Conservation (phyloP, 441 rosid species). For the Adansonia gregorii region DNA sequence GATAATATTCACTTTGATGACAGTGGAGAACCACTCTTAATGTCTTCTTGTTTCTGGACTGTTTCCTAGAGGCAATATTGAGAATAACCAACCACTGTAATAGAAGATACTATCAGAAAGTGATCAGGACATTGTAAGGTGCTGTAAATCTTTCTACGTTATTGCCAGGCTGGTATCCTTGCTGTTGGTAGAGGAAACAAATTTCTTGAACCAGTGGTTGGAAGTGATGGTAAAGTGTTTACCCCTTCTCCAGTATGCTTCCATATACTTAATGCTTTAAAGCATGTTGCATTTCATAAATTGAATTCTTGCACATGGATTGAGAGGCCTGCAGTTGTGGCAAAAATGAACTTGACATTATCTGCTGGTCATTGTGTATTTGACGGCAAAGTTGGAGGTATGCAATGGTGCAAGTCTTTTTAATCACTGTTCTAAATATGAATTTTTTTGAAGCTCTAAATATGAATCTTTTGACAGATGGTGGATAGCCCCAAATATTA, state of each 20-base stretch:
- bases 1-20: not conserved
- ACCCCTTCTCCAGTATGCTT: conserved; percentile 27
- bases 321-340: conserved; percentile 75
- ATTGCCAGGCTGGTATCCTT: conserved; percentile 88
- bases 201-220: conserved; percentile 72
- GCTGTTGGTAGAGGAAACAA: conserved; percentile 94
- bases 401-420: conserved; percentile 15
- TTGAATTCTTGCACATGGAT: conserved; percentile 52
- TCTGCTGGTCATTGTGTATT: conserved; percentile 96
- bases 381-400: conserved; percentile 95
- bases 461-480: not conserved
- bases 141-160: not conserved
- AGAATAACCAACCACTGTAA: not conserved
- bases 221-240: conserved; percentile 70
- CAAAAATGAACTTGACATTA: conserved; percentile 82
- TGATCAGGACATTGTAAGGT: not conserved
- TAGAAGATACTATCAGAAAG: not conserved
- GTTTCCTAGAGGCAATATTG: not conserved
- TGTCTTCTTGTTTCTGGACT: not conserved
- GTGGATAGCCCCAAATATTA: not conserved
- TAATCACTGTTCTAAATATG: not conserved
- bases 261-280: not conserved
- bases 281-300: conserved; percentile 28
- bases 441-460: not conserved
- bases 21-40: conserved; percentile 2